Evolutionary conservation across 1,284 basidiomycete genomes (phyloP), one percentile per base, ranked within the genome.

Genomic region (Cystobasidium pallidum): DNA sequence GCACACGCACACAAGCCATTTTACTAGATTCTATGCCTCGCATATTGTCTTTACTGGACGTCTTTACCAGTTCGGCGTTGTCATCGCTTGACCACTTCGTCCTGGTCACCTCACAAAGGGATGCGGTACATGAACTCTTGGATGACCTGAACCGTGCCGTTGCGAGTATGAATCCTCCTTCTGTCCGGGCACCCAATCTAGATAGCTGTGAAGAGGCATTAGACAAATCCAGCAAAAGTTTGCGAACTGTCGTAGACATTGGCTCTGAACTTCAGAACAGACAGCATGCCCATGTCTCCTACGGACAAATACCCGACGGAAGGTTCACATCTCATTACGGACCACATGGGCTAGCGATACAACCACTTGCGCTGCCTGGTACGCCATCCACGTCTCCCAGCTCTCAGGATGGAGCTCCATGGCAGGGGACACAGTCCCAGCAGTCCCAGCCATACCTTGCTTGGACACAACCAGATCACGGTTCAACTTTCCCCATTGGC

Each of bases 1-100:
- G 68, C 7, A 63, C 68, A 6, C 45, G 68, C 19, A 71, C 68
- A 10, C 68, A 71, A 51, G 68, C 68, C 3, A 47, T 71, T 39
- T 47, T 71, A 10, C 68, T 71, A 3, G 68, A 71, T 34, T 45
- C 68, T 41, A 71, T 71, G 68, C 68, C 68, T 7, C 58, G 68
- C 21, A 57, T 71, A 2, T 28, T 71, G n/a, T 63, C 68, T n/a
- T 34, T 71, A 11, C 47, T 71, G 0, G 68, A 71, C 24, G 19
- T 71, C 39, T 64, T 71, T 32, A 63, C 68, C 2, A 62, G 45
- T 24, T 49, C 68, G 24, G 47, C 68, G 8, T 32, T 71, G 2
- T 45, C 54, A 4, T 71, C 68, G 6, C 34, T 71, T 32, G 68
- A 71, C 51, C 68, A 71, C 28, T 71, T 71, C 21, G 59, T 71